Evolutionary conservation across 1,284 basidiomycete genomes (phyloP), one percentile per base, ranked within the genome.

Genomic region (Leccinum pachyderme): DNA sequence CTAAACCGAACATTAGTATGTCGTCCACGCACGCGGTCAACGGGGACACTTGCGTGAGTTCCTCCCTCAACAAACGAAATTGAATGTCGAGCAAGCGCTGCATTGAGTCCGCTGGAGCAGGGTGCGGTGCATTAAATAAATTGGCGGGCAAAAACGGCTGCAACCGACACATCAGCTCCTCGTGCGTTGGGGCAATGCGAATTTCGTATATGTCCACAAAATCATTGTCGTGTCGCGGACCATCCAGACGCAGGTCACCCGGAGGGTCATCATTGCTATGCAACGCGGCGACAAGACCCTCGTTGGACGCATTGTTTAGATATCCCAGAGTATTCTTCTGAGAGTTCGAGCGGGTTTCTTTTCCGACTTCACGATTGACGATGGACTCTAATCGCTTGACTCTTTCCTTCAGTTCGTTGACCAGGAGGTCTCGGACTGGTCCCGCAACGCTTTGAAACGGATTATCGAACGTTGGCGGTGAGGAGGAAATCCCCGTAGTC

Each of bases 191-290:
- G 0, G 81, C 78, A 48, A 88, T 75, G 7, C 78, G 72, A 47
- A 91, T 86, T 3, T 81, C 68, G 4, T 62, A 51, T n/a, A 90
- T 82, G 31, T 81, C 74, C 15, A 72, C 65, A 31, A 71, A 73
- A 61, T 91, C 87, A 54, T 90, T 89, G 60, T 89, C 80, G 57
- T 89, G 86, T 3, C 86, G 75, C 1, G 79, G 77, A 4, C 84
- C 86, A 0, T 72, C 73, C 5, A 57, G 45, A 1, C 82, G 78
- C 2, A 78, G 63, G 0, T 66, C 66, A 8, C 86, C 86, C 0
- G 86, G 86, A 15, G 80, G 80, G 49, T 82, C 79, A 59, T 81
- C 84, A 39, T 64, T 72, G 44, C 71, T 71, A 13, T 64, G 61
- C 9, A 82, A 67, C 4, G 75, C 72, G 24, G 73, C 71, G 3